Conservation (phyloP, 2,329 filamentous ascomycete genomes). For the Hypoxylon sp. region DNA sequence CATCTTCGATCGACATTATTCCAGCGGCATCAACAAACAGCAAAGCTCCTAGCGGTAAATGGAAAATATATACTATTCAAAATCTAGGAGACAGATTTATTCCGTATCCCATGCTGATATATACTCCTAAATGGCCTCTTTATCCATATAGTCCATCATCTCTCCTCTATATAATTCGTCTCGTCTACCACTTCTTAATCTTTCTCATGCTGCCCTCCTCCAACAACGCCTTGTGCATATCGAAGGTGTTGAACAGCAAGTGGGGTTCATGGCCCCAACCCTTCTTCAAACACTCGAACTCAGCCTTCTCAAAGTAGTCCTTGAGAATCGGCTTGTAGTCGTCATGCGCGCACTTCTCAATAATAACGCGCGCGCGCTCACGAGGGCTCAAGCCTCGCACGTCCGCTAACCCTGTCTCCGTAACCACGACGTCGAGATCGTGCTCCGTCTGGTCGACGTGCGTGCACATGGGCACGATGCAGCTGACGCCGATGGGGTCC, state of each 20-base stretch:
- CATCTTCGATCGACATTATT: too few species aligned
- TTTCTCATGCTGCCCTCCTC: slow-evolving; percentile 90
- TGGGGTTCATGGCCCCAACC: slow-evolving; percentile 94
- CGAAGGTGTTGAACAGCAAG: slow-evolving; percentile 86
- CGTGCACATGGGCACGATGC: slow-evolving; percentile 95
- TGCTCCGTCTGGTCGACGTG: slow-evolving; percentile 95
- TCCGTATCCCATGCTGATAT: slow-evolving; percentile 7
- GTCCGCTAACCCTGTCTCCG: slow-evolving; percentile 82
- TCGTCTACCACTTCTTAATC: slow-evolving; percentile 73
- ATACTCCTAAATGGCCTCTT: slow-evolving; percentile 1
- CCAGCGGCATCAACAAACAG: background rate
- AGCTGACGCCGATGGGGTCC: slow-evolving; percentile 84
- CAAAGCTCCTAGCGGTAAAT: background rate
- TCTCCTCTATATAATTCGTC: background rate
- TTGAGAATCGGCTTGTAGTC: slow-evolving; percentile 85
- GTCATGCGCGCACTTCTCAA: slow-evolving; percentile 88
- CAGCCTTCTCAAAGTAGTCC: slow-evolving; percentile 88
- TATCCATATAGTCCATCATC: background rate
- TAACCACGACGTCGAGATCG: slow-evolving; percentile 91
- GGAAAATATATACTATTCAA: slow-evolving; percentile 12
- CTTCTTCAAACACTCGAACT: slow-evolving; percentile 87
- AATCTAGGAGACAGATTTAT: background rate
- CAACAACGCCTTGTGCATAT: slow-evolving; percentile 87
- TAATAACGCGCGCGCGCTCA: slow-evolving; percentile 87
- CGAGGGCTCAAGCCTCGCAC: slow-evolving; percentile 85